Conservation (phyloP, 768 basidiomycete genomes). For the Candolleomyces efflorescens region DNA sequence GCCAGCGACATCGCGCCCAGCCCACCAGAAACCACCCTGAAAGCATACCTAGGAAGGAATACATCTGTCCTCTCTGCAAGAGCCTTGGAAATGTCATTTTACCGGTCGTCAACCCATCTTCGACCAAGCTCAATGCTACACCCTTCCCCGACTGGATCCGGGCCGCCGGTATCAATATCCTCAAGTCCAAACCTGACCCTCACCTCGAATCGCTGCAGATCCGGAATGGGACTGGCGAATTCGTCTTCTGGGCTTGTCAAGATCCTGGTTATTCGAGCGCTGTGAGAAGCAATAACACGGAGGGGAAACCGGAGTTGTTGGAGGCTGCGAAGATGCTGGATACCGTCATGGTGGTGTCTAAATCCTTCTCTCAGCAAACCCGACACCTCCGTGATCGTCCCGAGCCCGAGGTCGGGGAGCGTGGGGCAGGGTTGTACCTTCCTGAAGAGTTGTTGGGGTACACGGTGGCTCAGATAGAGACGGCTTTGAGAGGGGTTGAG, state of each 20-base stretch:
- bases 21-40: conserved; percentile 93
- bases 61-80: conserved; percentile 96
- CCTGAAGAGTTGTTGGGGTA: conserved; percentile 91
- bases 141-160: conserved; percentile 90
- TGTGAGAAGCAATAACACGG: conserved; percentile 46
- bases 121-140: conserved; percentile 47
- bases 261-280: conserved; percentile 64
- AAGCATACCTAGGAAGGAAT: conserved; percentile 89
- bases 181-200: conserved; percentile 77
- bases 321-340: conserved; percentile 82
- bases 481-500: conserved; percentile 64
- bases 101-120: conserved; percentile 59
- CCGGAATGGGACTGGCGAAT: conserved; percentile 79
- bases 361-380: conserved; percentile 80
- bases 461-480: conserved; percentile 79
- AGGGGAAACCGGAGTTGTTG: conserved; percentile 48
- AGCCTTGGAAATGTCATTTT: conserved; percentile 92
- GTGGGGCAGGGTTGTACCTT: conserved; percentile 84
- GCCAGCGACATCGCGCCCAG: conserved; percentile 83
- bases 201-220: conserved; percentile 70
- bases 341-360: conserved; percentile 74
- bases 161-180: conserved; percentile 81
- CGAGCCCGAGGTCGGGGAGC: conserved; percentile 66
- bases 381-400: conserved; percentile 74
- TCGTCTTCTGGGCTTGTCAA: conserved; percentile 85